Conservation (phyloP, 192 early-diverging fungal species). For the Rhizoclosmatium globosum region DNA sequence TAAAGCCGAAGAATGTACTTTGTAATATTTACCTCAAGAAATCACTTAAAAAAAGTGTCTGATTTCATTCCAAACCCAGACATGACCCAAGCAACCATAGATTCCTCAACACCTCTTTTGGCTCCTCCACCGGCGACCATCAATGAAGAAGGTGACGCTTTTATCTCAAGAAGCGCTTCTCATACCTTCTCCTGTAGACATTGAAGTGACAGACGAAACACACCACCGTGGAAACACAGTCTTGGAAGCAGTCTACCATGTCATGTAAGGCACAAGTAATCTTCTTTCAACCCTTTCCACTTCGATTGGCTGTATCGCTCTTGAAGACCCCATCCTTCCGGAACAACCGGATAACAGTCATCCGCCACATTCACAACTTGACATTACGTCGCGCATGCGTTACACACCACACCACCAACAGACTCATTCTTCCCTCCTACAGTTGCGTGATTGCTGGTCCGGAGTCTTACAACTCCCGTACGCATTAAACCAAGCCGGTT, state of each 20-base stretch:
- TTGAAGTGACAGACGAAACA: not conserved
- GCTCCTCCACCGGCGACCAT: not conserved
- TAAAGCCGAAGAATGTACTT: too few relatives aligned
- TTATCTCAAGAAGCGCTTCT: too few relatives aligned
- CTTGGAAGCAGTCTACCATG: slow-evolving; percentile 38
- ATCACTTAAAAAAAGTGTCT: too few relatives aligned
- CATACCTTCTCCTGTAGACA: not conserved
- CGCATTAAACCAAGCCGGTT: slow-evolving; percentile 77
- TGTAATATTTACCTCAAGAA: too few relatives aligned
- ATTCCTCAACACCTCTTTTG: slow-evolving; percentile 2
- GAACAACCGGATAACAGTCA: not conserved
- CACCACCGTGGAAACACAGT: slow-evolving; percentile 25
- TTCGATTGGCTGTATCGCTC: not conserved
- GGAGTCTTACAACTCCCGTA: slow-evolving; percentile 87
- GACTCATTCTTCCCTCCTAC: not conserved
- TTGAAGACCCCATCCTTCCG: not conserved
- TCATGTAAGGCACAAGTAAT: slow-evolving; percentile 22
- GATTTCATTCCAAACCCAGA: too few relatives aligned
- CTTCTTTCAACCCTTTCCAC: not conserved
- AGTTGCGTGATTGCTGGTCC: slow-evolving; percentile 78
- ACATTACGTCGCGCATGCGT: not conserved
- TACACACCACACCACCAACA: not conserved
- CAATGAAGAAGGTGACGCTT: too few relatives aligned
- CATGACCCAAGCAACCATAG: not conserved
- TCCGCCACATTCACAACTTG: not conserved